Evolutionary conservation across 352 stramenopile species (phyloP), one percentile per base, ranked within the genome.

Genomic region (Aphanomyces astaci): DNA sequence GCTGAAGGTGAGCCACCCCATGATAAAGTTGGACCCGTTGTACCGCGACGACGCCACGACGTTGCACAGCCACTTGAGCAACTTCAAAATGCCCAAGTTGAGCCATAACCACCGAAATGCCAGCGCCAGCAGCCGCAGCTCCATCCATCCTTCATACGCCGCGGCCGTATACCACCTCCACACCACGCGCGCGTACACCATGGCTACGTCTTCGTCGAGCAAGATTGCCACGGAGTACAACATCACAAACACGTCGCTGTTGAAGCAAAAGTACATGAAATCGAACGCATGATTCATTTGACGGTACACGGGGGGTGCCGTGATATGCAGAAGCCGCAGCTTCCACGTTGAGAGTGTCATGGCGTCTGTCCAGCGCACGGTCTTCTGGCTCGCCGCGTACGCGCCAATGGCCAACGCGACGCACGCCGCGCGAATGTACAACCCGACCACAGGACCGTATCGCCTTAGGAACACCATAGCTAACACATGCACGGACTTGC

Each of bases 251-350:
- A 68, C 10, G 33, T 68, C 62, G 9, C 39, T 59, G 33, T 68
- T 68, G 62, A 59, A 68, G 62, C 43, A 68, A 68, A 68, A 68
- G 27, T 40, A 52, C 9, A 28, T n/a, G 22, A 59, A 59, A 19
- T 48, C 25, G n/a, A 68, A 59, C 4, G 62, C 62, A 49, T 68
- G 31, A 27, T 32, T 68, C 32, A 22, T 13, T 22, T 68, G 51
- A 9, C 51, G 51, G 4, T 59, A n/a, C 5, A 59, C 19, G 25
- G 51, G 51, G 22, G 51, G 51, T 4, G 24, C 24, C 22, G 33
- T n/a, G 13, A 40, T 15, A 25, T 59, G 51, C 7, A 59, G 7
- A n/a, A 15, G 27, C 17, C 30, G 25, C 24, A 36, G 22, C 19
- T 22, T 40, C 51, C 51, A 59, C 4, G 51, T 33, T 1, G 15